phyloP scores from a whole-genome alignment of 345 rosid genomes.

The Rhodomyrtus tomentosa region DNA sequence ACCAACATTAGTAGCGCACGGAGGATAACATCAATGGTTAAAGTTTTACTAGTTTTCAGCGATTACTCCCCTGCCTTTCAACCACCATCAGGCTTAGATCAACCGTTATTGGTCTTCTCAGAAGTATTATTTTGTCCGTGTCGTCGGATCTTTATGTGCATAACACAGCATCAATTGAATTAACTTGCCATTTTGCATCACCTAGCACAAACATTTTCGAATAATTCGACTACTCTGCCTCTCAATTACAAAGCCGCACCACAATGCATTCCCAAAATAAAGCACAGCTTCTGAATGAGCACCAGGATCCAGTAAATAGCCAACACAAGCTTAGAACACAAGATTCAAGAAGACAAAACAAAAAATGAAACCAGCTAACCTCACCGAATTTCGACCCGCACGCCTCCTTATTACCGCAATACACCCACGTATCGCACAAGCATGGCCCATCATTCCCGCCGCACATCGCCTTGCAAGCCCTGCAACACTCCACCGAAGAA shows the following conservation, averaged over 20 bases:
- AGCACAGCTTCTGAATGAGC: not conserved
- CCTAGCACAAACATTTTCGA: not conserved
- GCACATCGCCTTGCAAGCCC: conserved; percentile 88
- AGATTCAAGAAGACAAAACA: not conserved
- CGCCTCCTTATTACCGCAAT: conserved; percentile 59
- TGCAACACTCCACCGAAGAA: conserved; percentile 58
- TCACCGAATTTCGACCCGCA: conserved; percentile 88
- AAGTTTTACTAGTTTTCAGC: not conserved
- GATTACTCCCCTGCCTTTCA: not conserved
- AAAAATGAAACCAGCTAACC: conserved; percentile 28
- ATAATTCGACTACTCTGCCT: not conserved
- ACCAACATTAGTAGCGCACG: not conserved
- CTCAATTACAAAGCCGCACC: not conserved
- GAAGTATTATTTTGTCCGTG: not conserved
- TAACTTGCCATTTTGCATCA: not conserved
- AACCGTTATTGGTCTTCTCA: not conserved
- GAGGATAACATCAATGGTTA: not conserved
- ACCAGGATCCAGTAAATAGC: not conserved
- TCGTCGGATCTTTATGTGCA: not conserved
- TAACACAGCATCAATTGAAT: not conserved
- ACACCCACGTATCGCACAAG: conserved; percentile 94
- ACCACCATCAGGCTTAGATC: not conserved
- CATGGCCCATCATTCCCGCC: conserved; percentile 83
- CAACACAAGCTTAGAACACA: not conserved
- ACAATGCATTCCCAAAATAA: not conserved